These are phyloP conservation scores for Boletus patriciae DNA, from an alignment of 768 basidiomycete genomes.

Conservation along the genomic window DNA sequence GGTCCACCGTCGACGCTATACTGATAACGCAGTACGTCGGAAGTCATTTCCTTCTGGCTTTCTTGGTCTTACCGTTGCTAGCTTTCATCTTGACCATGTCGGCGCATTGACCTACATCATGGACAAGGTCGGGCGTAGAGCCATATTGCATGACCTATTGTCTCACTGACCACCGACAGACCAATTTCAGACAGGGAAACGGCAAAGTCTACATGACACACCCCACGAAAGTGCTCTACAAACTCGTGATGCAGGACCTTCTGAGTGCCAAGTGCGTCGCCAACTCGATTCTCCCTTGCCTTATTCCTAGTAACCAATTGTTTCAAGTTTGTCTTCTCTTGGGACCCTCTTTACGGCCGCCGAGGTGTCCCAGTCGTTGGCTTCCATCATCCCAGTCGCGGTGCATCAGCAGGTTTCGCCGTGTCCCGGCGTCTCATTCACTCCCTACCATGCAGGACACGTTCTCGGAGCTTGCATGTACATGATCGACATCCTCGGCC, in stretches of 20 bases:
- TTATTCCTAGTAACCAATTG: background rate
- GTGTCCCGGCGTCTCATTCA: slow-evolving; percentile 90
- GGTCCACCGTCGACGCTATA: slow-evolving; percentile 94
- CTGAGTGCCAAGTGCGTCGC: slow-evolving; percentile 78
- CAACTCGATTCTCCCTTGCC: background rate
- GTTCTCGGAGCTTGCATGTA: slow-evolving; percentile 98
- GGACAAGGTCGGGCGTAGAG: slow-evolving; percentile 68
- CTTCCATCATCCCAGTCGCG: slow-evolving; percentile 82
- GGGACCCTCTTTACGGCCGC: slow-evolving; percentile 74
- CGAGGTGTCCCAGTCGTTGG: slow-evolving; percentile 77
- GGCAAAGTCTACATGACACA: slow-evolving; percentile 99
- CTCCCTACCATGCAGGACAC: slow-evolving; percentile 95
- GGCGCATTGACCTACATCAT: slow-evolving; percentile 94
- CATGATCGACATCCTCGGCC: slow-evolving; percentile 90
- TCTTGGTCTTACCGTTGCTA: slow-evolving; percentile 29
- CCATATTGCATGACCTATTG: background rate
- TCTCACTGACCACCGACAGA: slow-evolving; percentile 48
- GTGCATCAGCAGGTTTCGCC: slow-evolving; percentile 88
- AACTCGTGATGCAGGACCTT: slow-evolving; percentile 98
- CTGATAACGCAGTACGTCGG: slow-evolving; percentile 86
- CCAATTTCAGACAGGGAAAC: slow-evolving; percentile 94
- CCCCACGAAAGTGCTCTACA: slow-evolving; percentile 96
- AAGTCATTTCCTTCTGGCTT: background rate
- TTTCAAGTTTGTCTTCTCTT: slow-evolving; percentile 54
- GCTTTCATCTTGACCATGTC: slow-evolving; percentile 97